Evolutionary conservation across 352 stramenopile genomes (phyloP), one percentile per base, ranked within the genome.

Genomic region (Thraustochytrium aureum): DNA sequence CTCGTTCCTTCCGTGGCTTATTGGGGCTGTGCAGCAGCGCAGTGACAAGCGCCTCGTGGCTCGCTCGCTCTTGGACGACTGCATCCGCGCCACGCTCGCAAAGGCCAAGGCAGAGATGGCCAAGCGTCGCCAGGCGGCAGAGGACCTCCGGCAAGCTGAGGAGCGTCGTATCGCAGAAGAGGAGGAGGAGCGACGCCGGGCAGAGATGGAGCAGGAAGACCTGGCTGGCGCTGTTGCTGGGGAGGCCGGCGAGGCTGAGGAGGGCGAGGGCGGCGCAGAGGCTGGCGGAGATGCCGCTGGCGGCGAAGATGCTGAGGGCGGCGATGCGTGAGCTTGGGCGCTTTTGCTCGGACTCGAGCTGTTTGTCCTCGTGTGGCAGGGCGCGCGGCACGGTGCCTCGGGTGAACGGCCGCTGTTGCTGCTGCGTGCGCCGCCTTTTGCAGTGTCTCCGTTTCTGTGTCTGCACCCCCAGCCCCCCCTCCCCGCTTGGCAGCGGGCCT

Each of bases 1-100:
- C 14, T 75, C 84, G 30, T 95, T 97, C 64, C 37, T 97, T 50
- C 91, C 92, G 5, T 85, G 79, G 81, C 45, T 91, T 4, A 62
- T 88, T 20, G 52, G 82, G 26, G 60, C 33, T 4, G 73, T 89
- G 12, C 69, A 83, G 61, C 47, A 45, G 33, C 81, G 81, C 12
- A 59, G 56, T 30, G 81, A 85, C 12, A 35, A 32, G 41, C 17
- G 33, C 43, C 54, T 83, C 41, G 32, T 66, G 22, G 67, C 86
- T 1, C 59, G n/a, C n/a, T 52, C 30, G 61, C 60, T 85, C 17
- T 45, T 45, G 60, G 50, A 84, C 62, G 79, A 74, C 56, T 72
- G 88, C 35, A 42, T 88, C 6, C 37, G 52, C 30, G 64, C 56
- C 35, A 81, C 84, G 20, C 50, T 82, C 3, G 79, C 50, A 17